A percentile compares a stretch with the other conserved stretches of the same genome.
These are phyloP conservation scores for Kurtzmaniella quercitrusa DNA, from an alignment of 1,139 yeast genomes.

Conservation along the genomic window DNA sequence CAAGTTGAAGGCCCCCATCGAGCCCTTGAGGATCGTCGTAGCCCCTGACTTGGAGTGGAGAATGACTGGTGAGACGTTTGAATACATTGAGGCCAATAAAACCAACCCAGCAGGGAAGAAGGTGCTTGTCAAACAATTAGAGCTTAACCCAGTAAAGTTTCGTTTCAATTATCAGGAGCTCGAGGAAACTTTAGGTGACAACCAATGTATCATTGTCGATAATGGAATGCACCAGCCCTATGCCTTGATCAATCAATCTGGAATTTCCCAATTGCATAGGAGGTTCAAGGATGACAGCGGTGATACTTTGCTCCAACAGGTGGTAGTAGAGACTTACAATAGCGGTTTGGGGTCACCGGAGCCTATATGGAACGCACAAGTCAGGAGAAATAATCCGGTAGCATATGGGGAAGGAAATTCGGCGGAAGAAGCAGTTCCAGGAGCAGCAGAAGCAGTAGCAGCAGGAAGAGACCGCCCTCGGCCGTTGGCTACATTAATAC, in stretches of 20 bases:
- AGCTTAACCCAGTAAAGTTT: slow-evolving; percentile 12
- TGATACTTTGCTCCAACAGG: slow-evolving; percentile 10
- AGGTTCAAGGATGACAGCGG: slow-evolving; percentile 5
- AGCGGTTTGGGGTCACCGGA: background rate
- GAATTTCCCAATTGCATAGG: slow-evolving; percentile 24
- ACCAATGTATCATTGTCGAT: slow-evolving; percentile 43
- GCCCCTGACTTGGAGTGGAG: slow-evolving; percentile 23
- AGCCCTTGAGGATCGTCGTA: slow-evolving; percentile 21
- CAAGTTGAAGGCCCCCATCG: slow-evolving; percentile 12
- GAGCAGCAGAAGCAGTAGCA: background rate
- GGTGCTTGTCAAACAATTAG: slow-evolving; percentile 21
- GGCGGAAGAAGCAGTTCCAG: background rate
- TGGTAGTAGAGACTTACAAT: slow-evolving; percentile 3
- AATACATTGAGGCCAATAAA: slow-evolving; percentile 13
- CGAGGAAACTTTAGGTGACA: slow-evolving; percentile 26
- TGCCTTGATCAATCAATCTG: slow-evolving; percentile 33
- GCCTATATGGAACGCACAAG: background rate
- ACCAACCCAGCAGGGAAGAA: slow-evolving; percentile 9
- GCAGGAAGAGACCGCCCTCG: background rate
- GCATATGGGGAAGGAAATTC: background rate
- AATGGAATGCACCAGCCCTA: slow-evolving; percentile 32
- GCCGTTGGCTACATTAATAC: background rate
- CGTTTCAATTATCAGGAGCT: slow-evolving; percentile 17
- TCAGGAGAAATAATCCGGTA: background rate
- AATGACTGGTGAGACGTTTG: slow-evolving; percentile 24